phyloP scores from a whole-genome alignment of 2,329 filamentous ascomycete species.

The Capronia americana region DNA sequence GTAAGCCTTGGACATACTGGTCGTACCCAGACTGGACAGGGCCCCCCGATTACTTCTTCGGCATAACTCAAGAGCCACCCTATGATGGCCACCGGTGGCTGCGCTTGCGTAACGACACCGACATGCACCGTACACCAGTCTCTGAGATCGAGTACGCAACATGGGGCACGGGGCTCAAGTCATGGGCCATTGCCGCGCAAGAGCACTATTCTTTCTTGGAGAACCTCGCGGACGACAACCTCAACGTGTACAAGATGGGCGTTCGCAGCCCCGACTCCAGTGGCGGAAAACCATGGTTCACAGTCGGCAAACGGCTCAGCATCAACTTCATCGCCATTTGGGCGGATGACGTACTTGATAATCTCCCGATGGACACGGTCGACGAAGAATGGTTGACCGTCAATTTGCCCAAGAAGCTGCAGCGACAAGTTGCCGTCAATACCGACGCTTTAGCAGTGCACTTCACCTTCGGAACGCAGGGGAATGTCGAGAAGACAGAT shows the following conservation, averaged over 20 bases:
- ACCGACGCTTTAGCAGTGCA: constrained; percentile 62
- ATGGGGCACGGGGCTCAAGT: constrained; percentile 38
- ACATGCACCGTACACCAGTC: constrained; percentile 56
- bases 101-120: constrained; percentile 51
- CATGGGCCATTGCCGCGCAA: constrained; percentile 47
- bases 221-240: constrained; percentile 53
- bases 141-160: constrained; percentile 56
- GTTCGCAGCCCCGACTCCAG: neutral
- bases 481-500: constrained; percentile 58
- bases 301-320: constrained; percentile 58
- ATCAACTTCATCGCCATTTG: constrained; percentile 62
- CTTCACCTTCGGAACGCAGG: constrained; percentile 57
- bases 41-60: constrained; percentile 43
- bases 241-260: constrained; percentile 54
- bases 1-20: constrained; percentile 45
- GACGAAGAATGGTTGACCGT: constrained; percentile 55
- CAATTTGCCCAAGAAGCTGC: constrained; percentile 48
- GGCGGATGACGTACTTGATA: constrained; percentile 58
- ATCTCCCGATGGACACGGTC: constrained; percentile 56
- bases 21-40: constrained; percentile 47
- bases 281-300: constrained; percentile 49
- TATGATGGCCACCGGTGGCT: constrained; percentile 57
- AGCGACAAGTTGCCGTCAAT: constrained; percentile 57
- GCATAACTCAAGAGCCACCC: constrained; percentile 44
- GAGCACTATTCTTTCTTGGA: constrained; percentile 57